Percentiles rank a stretch among this genome's conserved stretches.
These are phyloP conservation scores for Kluyveromyces wickerhamii DNA, from an alignment of 805 yeast species.

Conservation along the genomic window DNA sequence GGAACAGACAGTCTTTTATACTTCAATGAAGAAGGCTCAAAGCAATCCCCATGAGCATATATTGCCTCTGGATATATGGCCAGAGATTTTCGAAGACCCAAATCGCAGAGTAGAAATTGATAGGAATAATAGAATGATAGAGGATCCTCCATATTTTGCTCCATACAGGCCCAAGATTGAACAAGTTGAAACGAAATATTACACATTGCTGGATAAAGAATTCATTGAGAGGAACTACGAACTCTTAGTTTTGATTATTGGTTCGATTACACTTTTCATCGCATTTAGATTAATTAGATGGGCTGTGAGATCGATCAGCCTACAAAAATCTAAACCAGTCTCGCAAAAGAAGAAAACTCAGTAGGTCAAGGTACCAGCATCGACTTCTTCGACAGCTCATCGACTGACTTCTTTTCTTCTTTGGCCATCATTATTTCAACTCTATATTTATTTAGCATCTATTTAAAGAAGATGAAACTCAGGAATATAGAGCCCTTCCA, in stretches of 20 bases:
- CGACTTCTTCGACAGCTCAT: too few species aligned
- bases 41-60: slow-evolving; percentile 23
- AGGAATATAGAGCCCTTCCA: too few species aligned
- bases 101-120: slow-evolving; percentile 46
- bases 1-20: slow-evolving; percentile 49
- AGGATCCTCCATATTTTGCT: slow-evolving; percentile 25
- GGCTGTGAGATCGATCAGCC: too few species aligned
- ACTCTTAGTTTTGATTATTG: slow-evolving; percentile 15
- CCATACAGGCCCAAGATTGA: slow-evolving; percentile 26
- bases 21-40: slow-evolving; percentile 31
- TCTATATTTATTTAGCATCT: too few species aligned
- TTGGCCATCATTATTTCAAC: too few species aligned
- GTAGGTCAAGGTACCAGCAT: too few species aligned
- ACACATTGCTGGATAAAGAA: slow-evolving; percentile 18
- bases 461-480: too few species aligned
- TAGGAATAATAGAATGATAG: slow-evolving; percentile 37
- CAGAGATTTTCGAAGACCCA: slow-evolving; percentile 46
- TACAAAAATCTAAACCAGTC: neutral
- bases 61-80: slow-evolving; percentile 38
- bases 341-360: neutral
- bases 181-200: slow-evolving; percentile 10
- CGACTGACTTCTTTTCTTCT: too few species aligned
- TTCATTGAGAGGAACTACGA: slow-evolving; percentile 19
- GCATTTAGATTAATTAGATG: too few species aligned
- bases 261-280: slow-evolving; percentile 4